Conservation (phyloP, 2,329 filamentous ascomycete genomes). For the Diaporthe sp. region DNA sequence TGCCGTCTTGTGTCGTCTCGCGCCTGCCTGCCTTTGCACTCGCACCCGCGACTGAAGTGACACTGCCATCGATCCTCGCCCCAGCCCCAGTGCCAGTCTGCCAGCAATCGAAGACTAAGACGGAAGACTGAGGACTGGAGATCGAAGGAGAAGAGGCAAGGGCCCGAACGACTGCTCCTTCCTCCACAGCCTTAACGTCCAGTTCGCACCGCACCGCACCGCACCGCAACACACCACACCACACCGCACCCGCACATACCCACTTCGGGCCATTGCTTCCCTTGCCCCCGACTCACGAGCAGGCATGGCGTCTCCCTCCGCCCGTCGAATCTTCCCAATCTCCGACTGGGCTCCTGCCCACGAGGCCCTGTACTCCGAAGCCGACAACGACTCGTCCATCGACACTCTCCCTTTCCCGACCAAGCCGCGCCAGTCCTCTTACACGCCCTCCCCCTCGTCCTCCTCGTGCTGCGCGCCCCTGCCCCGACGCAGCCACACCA, state of each 20-base stretch:
- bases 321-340: constrained; percentile 56
- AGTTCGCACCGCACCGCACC: neutral
- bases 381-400: constrained; percentile 42
- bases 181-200: neutral
- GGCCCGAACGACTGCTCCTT: constrained; percentile 1
- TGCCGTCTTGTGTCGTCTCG: neutral
- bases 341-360: constrained; percentile 59
- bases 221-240: neutral
- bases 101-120: neutral
- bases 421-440: constrained; percentile 44
- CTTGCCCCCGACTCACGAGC: constrained; percentile 19
- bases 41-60: neutral
- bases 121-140: neutral
- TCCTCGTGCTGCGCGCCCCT: constrained; percentile 48
- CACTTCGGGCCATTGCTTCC: constrained; percentile 13
- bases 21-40: neutral
- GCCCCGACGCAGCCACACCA: constrained; percentile 18
- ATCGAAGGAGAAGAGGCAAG: neutral
- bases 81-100: neutral
- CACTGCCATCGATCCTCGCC: neutral
- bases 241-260: constrained; percentile 19
- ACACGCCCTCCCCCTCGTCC: constrained; percentile 44
- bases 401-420: constrained; percentile 40
- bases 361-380: constrained; percentile 57
- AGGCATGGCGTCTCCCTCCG: constrained; percentile 46